Percentiles rank a stretch among this genome's conserved stretches.
phyloP scores from a whole-genome alignment of 345 rosid genomes.

The Lepidium aucheri region DNA sequence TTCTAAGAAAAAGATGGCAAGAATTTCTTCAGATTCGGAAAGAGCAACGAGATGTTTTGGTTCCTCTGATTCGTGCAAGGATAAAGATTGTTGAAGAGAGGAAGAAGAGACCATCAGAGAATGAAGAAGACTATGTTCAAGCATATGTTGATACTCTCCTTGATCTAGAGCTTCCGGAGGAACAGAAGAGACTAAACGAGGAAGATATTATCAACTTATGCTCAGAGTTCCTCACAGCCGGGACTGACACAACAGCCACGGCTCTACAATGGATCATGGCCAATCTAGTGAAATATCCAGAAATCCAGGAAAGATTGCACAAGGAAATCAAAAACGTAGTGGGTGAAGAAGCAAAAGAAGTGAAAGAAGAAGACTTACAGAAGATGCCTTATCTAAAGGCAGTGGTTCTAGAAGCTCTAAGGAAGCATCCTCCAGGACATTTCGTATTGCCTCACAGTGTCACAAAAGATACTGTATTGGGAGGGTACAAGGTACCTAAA shows the following conservation, averaged over 20 bases:
- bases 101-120: neutral
- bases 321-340: slow-evolving; percentile 17
- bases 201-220: slow-evolving; percentile 3
- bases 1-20: slow-evolving; percentile 11
- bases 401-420: slow-evolving; percentile 23
- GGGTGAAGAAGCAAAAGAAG: neutral
- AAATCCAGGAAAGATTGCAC: slow-evolving; percentile 19
- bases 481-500: slow-evolving; percentile 28
- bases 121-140: neutral
- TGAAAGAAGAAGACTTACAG: slow-evolving; percentile 26
- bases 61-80: slow-evolving; percentile 31
- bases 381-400: slow-evolving; percentile 30
- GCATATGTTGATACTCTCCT: slow-evolving; percentile 3
- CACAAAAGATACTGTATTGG: slow-evolving; percentile 20
- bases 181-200: neutral
- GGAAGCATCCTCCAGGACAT: slow-evolving; percentile 34
- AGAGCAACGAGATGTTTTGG: neutral
- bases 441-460: slow-evolving; percentile 23
- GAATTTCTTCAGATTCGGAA: slow-evolving; percentile 2
- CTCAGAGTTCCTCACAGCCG: slow-evolving; percentile 24
- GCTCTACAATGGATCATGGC: slow-evolving; percentile 41
- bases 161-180: neutral
- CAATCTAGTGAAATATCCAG: slow-evolving; percentile 26
- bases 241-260: slow-evolving; percentile 32
- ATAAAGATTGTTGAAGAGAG: slow-evolving; percentile 2